Base-by-base conservation (phyloP, 2,329 filamentous ascomycete species). In the Aspergillus chevalieri region DNA sequence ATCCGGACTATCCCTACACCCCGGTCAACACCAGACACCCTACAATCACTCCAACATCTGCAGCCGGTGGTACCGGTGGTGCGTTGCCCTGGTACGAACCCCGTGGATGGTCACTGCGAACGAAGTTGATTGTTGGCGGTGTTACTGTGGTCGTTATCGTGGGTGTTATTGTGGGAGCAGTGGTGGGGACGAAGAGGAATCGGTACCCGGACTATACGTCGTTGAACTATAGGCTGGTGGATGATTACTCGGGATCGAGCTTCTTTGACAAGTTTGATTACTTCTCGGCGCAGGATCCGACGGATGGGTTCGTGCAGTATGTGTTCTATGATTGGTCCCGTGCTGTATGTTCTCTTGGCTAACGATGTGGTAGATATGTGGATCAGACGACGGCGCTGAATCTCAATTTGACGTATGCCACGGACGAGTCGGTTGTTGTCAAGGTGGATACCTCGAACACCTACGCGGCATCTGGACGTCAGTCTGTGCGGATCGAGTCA, bases 401-500 rank as follows among this genome's bases (percentile, higher is more conserved):
- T 12, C 51, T 68, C 5, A 87, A 87, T 66, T 74, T 87, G 28
- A 86, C 84, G 0, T 81, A 80, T 57, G 79, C 82, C 5, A 75
- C 77, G 1, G 58, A 71, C 1, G 66, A 68, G 36, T 73, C 78
- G 0, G 82, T 82, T 8, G 58, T 86, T 15, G 63, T 87, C 26
- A 74, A 70, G 41, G 83, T 86, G 45, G 83, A 86, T 62, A 82
- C 80, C 9, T 75, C 73, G 1, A 78, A 82, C 14, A 74, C 74
- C 7, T 77, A 82, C 54, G 77, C 81, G 15, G 76, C 76, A 2
- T 80, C 75, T 0, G 83, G 82, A 44, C 81, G 83, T 19, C 80
- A 80, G 66, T 84, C 81, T 0, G 81, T 85, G 12, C 81, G 83
- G 12, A 69, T 85, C 49, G 75, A 80, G 52, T 85, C 82, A 33